Evolutionary conservation across 257 asterid species (phyloP).

Genomic region (Lavandula angustifolia): DNA sequence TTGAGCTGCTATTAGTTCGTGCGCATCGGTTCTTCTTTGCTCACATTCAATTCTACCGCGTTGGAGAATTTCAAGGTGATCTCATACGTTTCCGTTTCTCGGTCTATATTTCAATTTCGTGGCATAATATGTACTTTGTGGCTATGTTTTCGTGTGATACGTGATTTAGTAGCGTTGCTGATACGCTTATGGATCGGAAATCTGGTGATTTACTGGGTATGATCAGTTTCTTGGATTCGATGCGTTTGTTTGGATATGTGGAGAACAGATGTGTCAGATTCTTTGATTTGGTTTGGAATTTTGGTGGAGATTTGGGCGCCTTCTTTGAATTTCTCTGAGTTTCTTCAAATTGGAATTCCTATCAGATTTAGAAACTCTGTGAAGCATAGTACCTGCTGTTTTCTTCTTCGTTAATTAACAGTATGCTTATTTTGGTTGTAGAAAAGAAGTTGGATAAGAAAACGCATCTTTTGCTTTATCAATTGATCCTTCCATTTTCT

Average conservation of each 20-base stretch:
- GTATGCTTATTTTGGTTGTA: background rate
- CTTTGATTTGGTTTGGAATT: constrained; percentile 6
- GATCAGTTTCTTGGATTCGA: constrained; percentile 1
- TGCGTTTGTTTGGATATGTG: background rate
- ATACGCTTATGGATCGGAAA: constrained; percentile 10
- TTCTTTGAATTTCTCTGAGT: background rate
- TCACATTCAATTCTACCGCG: constrained; percentile 22
- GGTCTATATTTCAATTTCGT: background rate
- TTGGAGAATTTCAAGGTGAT: constrained; percentile 35
- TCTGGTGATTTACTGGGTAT: constrained; percentile 8
- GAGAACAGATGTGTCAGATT: constrained; percentile 13
- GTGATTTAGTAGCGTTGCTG: background rate
- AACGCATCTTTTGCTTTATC: background rate
- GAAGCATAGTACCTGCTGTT: background rate
- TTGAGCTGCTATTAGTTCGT: constrained; percentile 19
- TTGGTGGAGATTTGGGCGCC: background rate
- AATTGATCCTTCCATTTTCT: background rate
- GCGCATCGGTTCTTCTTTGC: constrained; percentile 18
- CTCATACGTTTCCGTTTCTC: background rate
- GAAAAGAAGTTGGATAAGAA: background rate
- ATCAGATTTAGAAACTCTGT: background rate
- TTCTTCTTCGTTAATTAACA: background rate
- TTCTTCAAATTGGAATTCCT: background rate
- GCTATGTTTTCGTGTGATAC: background rate
- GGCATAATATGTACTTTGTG: background rate